Conservation (phyloP, 2,329 filamentous ascomycete species). For the Amesomyces nigricolor region DNA sequence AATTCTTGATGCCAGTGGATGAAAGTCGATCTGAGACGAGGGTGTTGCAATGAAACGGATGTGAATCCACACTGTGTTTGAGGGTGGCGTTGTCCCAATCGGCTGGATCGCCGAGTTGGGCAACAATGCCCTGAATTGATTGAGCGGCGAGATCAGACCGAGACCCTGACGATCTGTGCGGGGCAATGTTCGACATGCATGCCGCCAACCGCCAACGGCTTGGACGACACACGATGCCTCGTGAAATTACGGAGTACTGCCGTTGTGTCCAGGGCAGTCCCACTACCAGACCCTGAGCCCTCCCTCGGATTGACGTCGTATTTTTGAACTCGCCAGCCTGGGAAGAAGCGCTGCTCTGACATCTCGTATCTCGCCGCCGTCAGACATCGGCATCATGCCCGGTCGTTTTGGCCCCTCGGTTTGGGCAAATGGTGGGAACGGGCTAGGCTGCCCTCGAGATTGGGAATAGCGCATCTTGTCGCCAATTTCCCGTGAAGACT, state of each 20-base stretch:
- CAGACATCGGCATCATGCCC: too few relatives aligned
- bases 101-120: not conserved
- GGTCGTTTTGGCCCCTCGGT: not conserved
- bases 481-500: not conserved
- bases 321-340: too few relatives aligned
- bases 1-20: not conserved
- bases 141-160: not conserved
- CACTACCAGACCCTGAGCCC: too few relatives aligned
- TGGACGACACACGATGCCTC: too few relatives aligned
- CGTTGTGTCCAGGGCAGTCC: not conserved
- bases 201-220: not conserved
- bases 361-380: too few relatives aligned
- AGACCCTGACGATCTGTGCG: slow-evolving; percentile 3
- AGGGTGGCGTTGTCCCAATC: not conserved
- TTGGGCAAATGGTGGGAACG: not conserved
- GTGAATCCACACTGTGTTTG: not conserved
- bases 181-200: not conserved
- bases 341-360: too few relatives aligned
- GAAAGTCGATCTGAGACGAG: not conserved
- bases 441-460: not conserved
- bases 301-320: too few relatives aligned
- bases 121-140: not conserved
- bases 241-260: not conserved
- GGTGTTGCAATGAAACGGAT: not conserved
- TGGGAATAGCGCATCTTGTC: too few relatives aligned